These are phyloP conservation scores for Pseudogymnoascus sp. DNA, from an alignment of 2,329 filamentous ascomycete genomes.

Conservation along the genomic window DNA sequence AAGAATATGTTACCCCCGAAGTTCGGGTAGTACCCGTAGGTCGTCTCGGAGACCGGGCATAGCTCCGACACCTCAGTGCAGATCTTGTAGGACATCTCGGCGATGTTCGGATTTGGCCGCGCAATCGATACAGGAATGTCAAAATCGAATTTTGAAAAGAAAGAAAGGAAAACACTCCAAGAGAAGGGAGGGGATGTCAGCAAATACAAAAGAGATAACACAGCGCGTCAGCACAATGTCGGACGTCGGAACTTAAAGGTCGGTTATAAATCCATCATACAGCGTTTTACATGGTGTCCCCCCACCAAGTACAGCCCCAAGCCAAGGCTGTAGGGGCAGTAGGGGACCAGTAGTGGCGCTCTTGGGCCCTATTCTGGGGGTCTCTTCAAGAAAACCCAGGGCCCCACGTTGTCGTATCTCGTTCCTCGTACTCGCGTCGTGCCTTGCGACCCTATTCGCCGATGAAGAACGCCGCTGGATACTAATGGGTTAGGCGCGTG, in stretches of 20 bases:
- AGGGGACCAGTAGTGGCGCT: neutral
- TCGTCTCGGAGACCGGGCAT: conserved; percentile 11
- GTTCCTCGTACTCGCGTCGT: conserved; percentile 1
- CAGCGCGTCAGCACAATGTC: neutral
- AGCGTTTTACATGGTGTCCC: neutral
- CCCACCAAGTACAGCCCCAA: neutral
- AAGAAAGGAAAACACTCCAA: neutral
- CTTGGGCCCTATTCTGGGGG: neutral
- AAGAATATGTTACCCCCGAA: conserved; percentile 48
- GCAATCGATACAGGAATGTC: neutral
- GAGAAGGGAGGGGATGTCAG: neutral
- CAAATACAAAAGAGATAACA: neutral
- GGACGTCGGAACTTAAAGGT: neutral
- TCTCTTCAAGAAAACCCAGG: neutral
- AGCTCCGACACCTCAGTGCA: neutral
- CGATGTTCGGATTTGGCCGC: neutral
- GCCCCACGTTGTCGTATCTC: neutral
- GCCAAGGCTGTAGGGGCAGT: neutral
- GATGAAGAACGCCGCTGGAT: neutral
- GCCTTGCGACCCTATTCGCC: neutral
- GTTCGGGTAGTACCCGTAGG: conserved; percentile 46
- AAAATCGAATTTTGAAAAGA: neutral
- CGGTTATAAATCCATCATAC: conserved; percentile 1
- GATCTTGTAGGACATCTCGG: conserved; percentile 1
- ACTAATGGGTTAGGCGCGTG: neutral